These are phyloP conservation scores for Scenedesmus sp. DNA, from an alignment of 163 green algal species.

Conservation along the genomic window DNA sequence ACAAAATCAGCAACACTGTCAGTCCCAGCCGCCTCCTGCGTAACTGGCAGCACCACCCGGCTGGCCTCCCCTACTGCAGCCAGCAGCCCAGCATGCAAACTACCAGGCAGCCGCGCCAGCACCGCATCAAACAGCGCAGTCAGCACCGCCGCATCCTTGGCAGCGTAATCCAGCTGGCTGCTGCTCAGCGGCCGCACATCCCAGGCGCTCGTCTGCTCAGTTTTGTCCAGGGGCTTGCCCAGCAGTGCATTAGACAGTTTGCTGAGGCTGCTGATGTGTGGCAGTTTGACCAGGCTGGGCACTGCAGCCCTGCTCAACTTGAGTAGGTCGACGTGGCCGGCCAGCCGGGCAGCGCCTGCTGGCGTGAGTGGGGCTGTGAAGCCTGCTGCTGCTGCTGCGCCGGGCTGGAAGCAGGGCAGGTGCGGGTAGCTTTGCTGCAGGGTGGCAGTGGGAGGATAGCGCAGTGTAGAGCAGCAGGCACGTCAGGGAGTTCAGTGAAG, in stretches of 20 bases:
- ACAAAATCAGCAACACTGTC: too few species aligned
- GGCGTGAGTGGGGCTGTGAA: not conserved
- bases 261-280: not conserved
- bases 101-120: not conserved
- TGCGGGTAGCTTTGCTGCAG: constrained; percentile 52
- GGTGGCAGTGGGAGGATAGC: not conserved
- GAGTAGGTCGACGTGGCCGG: constrained; percentile 39
- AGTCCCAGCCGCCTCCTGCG: not conserved
- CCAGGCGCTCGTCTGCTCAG: constrained; percentile 59
- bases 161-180: constrained; percentile 59
- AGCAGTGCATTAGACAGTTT: constrained; percentile 32
- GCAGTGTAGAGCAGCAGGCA: not conserved
- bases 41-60: not conserved
- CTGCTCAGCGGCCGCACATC: constrained; percentile 44
- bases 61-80: not conserved
- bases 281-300: not conserved
- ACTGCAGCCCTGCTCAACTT: constrained; percentile 2
- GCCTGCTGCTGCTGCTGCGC: constrained; percentile 7
- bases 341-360: not conserved
- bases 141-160: constrained; percentile 54
- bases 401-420: constrained; percentile 36
- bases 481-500: too few species aligned
- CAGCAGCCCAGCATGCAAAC: not conserved
- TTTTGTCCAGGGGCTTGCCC: constrained; percentile 53
- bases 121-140: constrained; percentile 52